Percentiles rank a stretch among this genome's conserved stretches.
Conservation (phyloP, 371 early-diverging fungal species). For the Mucor racemosus region DNA sequence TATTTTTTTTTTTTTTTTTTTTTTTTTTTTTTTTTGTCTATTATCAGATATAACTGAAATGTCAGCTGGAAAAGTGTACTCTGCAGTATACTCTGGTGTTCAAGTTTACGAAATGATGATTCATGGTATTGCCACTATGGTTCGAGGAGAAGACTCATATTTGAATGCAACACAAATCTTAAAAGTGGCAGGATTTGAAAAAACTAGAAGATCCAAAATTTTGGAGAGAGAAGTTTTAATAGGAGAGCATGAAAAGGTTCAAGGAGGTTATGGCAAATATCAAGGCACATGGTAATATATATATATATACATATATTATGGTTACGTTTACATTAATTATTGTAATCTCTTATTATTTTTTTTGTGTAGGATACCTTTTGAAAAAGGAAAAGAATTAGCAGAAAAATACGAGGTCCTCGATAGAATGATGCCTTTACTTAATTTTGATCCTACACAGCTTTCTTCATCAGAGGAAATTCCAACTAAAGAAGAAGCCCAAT, state of each 20-base stretch:
- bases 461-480: constrained; percentile 30
- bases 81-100: constrained; percentile 84
- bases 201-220: constrained; percentile 90
- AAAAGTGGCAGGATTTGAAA: constrained; percentile 94
- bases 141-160: constrained; percentile 85
- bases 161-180: constrained; percentile 98
- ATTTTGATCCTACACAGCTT: constrained; percentile 57
- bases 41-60: constrained; percentile 1
- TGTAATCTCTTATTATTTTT: no score
- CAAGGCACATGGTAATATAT: constrained; percentile 87
- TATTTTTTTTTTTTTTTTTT: no score
- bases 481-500: constrained; percentile 45
- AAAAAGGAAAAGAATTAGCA: constrained; percentile 75
- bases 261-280: constrained; percentile 98
- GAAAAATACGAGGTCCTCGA: constrained; percentile 73
- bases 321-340: neutral
- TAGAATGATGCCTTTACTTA: constrained; percentile 65
- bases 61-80: constrained; percentile 42
- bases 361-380: constrained; percentile 76
- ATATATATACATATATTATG: no score
- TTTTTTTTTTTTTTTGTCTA: neutral
- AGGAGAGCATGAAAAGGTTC: constrained; percentile 93
- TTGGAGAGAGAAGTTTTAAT: constrained; percentile 86
- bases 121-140: constrained; percentile 90
- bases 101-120: constrained; percentile 87